Percentiles rank a stretch among this genome's conserved stretches.
Evolutionary conservation across 306 rosid species (phyloP).

Genomic region (Morella rubra): DNA sequence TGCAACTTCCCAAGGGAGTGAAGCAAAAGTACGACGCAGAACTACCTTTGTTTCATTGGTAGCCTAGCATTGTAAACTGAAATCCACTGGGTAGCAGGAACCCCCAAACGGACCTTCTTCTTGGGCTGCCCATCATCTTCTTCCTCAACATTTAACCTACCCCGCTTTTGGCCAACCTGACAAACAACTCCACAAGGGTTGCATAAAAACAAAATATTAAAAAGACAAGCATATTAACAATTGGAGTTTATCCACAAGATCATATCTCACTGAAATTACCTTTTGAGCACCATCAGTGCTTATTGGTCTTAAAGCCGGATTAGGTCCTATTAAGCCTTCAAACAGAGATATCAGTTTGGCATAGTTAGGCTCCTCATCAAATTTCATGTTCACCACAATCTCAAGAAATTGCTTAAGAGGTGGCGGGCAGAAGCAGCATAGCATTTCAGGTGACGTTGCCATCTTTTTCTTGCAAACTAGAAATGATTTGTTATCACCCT

Average conservation of each 20-base stretch:
- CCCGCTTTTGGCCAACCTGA: conserved; percentile 96
- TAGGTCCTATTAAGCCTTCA: conserved; percentile 78
- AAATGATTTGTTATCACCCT: conserved; percentile 89
- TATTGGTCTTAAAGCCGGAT: conserved; percentile 83
- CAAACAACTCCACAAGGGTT: conserved; percentile 36
- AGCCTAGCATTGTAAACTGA: conserved; percentile 84
- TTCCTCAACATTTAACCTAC: conserved; percentile 72
- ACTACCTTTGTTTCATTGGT: conserved; percentile 96
- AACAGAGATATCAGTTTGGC: conserved; percentile 76
- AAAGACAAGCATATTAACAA: not conserved
- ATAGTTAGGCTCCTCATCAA: conserved; percentile 96
- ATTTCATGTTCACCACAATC: conserved; percentile 89
- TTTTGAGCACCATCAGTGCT: conserved; percentile 92
- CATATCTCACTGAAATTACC: conserved; percentile 39
- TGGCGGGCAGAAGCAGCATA: conserved; percentile 89
- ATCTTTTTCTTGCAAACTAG: conserved; percentile 76
- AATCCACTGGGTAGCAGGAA: conserved; percentile 96
- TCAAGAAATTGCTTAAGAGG: conserved; percentile 87
- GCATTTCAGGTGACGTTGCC: conserved; percentile 92
- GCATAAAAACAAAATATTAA: not conserved
- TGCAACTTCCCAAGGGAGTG: too few species aligned
- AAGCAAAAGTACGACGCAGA: conserved; percentile 3
- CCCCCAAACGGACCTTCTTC: conserved; percentile 89
- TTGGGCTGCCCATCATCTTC: conserved; percentile 88
- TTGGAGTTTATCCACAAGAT: conserved; percentile 1